phyloP scores from a whole-genome alignment of 345 rosid genomes.

The Raphanus sativus region DNA sequence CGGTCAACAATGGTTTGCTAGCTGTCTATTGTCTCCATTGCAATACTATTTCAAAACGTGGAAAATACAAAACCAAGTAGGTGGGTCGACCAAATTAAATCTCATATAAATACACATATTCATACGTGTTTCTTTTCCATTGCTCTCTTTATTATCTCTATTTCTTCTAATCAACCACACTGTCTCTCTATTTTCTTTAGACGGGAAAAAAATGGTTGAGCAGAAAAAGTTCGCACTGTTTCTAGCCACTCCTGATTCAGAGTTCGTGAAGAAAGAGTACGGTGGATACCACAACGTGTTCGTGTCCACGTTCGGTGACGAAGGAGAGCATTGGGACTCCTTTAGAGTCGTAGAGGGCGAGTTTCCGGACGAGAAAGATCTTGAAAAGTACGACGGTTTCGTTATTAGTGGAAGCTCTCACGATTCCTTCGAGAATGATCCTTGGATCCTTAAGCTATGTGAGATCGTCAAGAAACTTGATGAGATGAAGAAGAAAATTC shows the following conservation, averaged over 20 bases:
- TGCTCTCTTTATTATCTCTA: not conserved
- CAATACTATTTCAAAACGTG: conserved; percentile 22
- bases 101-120: conserved; percentile 12
- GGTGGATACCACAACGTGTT: conserved; percentile 89
- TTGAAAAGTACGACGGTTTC: conserved; percentile 68
- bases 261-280: conserved; percentile 60
- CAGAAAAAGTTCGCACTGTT: conserved; percentile 56
- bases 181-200: not conserved
- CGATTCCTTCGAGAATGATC: conserved; percentile 72
- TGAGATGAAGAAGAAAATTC: conserved; percentile 74
- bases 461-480: conserved; percentile 59
- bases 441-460: conserved; percentile 78
- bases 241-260: conserved; percentile 73
- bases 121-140: not conserved
- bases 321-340: conserved; percentile 79
- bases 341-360: conserved; percentile 75
- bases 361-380: conserved; percentile 66
- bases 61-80: conserved; percentile 20
- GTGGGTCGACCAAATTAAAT: conserved; percentile 13
- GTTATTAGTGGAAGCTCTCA: conserved; percentile 81
- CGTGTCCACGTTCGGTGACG: conserved; percentile 64
- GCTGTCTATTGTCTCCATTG: not conserved
- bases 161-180: not conserved
- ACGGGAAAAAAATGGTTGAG: conserved; percentile 28
- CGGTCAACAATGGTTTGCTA: conserved; percentile 30